Base-by-base conservation (phyloP, 108 stramenopile genomes). In the Epithemia pelagica region DNA sequence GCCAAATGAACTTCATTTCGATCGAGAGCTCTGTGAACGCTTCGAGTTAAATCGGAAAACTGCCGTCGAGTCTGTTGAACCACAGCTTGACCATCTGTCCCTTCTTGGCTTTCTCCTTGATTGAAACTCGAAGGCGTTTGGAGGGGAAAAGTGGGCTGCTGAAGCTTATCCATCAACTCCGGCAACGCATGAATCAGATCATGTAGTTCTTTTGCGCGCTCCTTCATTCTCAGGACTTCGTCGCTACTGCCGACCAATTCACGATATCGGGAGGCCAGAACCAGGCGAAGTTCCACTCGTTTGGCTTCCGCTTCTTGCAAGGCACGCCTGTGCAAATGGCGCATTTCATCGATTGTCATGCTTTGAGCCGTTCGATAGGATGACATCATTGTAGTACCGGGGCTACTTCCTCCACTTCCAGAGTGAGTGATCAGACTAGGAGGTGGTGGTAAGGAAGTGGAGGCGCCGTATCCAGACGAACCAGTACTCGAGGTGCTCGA, bases 261-360 rank as follows among this genome's bases (percentile, higher is more conserved):
- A 3, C 87, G 80, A 71, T 94, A 94, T 3, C 92, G 86, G 46
- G 80, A 82, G 1, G 92, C 90, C 69, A 94, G 55, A 7, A 94
- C 92, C 53, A 94, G 67, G 0, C 88, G 88, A 22, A 94, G 74
- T 57, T 94, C 92, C 30, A 87, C 91, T 25, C 83, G 86, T 73
- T 94, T 94, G 54, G 90, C 82, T 75, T 91, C 88, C 25, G 89
- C 92, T 0, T 89, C 88, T n/a, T 66, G 28, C 55, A 89, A 65
- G 26, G 92, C 92, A 19, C 79, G 69, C 15, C 71, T 75, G 66
- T 94, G 90, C 52, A 94, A 71, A 31, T 70, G 52, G 31, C 92
- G 82, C 92, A 94, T 91, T 74, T 94, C 90, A 31, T 89, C 80
- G 32, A 94, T 88, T 51, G 90, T 94, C 83, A 94, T 85, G 30